phyloP scores from a whole-genome alignment of 106 monocot species.

The Hemerocallis citrina region DNA sequence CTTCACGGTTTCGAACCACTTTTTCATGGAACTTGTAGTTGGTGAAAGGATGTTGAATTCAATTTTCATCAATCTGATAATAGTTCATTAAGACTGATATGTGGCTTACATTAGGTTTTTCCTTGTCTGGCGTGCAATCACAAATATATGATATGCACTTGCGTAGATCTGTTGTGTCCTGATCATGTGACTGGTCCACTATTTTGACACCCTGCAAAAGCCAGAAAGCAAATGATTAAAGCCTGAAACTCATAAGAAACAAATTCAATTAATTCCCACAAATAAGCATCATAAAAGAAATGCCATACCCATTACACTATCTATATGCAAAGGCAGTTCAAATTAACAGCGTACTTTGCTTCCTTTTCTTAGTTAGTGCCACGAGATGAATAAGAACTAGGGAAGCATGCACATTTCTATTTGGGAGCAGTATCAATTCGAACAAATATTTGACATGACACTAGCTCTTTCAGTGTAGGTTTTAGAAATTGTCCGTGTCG shows the following conservation, averaged over 20 bases:
- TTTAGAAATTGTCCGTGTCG: too few relatives aligned
- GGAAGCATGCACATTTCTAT: too few relatives aligned
- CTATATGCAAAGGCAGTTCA: too few relatives aligned
- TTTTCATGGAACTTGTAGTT: too few relatives aligned
- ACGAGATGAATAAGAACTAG: too few relatives aligned
- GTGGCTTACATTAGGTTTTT: conserved; percentile 71
- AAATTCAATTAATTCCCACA: neutral
- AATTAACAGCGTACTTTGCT: too few relatives aligned
- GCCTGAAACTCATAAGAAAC: neutral
- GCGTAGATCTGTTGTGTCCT: conserved; percentile 90
- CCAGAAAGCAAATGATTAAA: neutral
- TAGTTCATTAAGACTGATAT: neutral
- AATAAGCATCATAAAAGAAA: neutral
- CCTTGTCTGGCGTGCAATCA: conserved; percentile 15
- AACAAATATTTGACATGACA: too few relatives aligned
- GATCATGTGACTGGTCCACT: conserved; percentile 82
- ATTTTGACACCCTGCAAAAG: conserved; percentile 58
- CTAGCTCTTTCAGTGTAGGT: too few relatives aligned
- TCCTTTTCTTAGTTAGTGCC: too few relatives aligned
- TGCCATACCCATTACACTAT: too few relatives aligned
- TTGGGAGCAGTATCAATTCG: too few relatives aligned
- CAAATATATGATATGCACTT: conserved; percentile 67
- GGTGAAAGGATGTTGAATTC: neutral
- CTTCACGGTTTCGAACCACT: too few relatives aligned
- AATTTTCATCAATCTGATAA: neutral